Evolutionary conservation across 768 basidiomycete genomes (phyloP).

Genomic region (Suillus paluster): DNA sequence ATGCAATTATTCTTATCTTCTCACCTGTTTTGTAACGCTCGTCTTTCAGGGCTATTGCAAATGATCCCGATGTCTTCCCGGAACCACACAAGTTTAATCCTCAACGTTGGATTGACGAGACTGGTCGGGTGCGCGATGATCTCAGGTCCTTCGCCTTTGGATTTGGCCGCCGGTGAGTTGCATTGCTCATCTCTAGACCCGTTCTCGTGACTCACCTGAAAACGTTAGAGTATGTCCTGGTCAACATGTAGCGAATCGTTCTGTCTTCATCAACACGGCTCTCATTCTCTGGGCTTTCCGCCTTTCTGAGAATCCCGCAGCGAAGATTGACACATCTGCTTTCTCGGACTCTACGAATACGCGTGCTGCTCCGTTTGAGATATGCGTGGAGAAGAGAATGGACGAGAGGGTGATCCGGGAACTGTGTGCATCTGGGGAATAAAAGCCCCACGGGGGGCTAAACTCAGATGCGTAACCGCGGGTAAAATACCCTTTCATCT

Average conservation of each 20-base stretch:
- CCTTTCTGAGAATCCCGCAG: slow-evolving; percentile 47
- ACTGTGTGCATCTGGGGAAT: not conserved
- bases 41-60: slow-evolving; percentile 43
- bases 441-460: too few species aligned
- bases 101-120: slow-evolving; percentile 49
- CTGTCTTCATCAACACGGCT: slow-evolving; percentile 65
- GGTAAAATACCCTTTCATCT: too few species aligned
- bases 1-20: not conserved
- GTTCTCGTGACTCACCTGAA: not conserved
- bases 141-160: slow-evolving; percentile 38
- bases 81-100: slow-evolving; percentile 60
- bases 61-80: slow-evolving; percentile 56
- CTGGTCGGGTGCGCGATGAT: slow-evolving; percentile 31
- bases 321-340: slow-evolving; percentile 61
- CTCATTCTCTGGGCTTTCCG: slow-evolving; percentile 66
- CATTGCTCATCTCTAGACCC: not conserved
- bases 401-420: slow-evolving; percentile 4
- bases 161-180: slow-evolving; percentile 38
- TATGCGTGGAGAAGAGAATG: slow-evolving; percentile 52
- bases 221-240: slow-evolving; percentile 57
- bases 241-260: slow-evolving; percentile 46
- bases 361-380: slow-evolving; percentile 61
- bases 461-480: too few species aligned
- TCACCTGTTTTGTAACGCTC: not conserved
- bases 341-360: slow-evolving; percentile 64